Percentiles rank a stretch among this genome's conserved stretches.
phyloP scores from a whole-genome alignment of 805 yeast species.

The Metschnikowia drakensbergensis region DNA sequence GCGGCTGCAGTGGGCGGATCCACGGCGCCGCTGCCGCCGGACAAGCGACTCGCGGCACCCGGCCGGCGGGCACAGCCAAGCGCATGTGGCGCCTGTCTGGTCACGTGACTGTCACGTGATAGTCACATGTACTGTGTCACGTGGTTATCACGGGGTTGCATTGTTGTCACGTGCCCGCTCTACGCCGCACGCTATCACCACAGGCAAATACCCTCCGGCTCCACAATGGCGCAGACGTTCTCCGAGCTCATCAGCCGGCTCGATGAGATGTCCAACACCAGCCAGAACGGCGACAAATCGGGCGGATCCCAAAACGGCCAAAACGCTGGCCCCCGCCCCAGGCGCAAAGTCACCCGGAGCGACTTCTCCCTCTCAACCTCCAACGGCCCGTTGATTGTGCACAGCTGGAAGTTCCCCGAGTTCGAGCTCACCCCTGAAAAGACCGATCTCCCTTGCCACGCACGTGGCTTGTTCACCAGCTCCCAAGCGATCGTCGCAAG shows the following conservation, averaged over 20 bases:
- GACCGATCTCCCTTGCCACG: constrained; percentile 60
- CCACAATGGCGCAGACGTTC: constrained; percentile 12
- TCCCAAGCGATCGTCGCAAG: constrained; percentile 58
- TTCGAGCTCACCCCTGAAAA: constrained; percentile 72
- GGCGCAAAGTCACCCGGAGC: constrained; percentile 9
- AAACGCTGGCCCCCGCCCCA: not conserved
- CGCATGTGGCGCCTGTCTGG: too few relatives aligned
- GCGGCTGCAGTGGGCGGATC: too few relatives aligned
- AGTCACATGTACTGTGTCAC: too few relatives aligned
- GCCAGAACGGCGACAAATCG: constrained; percentile 5
- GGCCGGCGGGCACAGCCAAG: too few relatives aligned
- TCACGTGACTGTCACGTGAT: too few relatives aligned
- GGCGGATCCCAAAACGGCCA: not conserved
- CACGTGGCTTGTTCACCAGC: constrained; percentile 77
- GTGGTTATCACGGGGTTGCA: too few relatives aligned
- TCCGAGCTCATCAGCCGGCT: constrained; percentile 19
- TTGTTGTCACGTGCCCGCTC: too few relatives aligned
- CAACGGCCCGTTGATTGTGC: constrained; percentile 13
- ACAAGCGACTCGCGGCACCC: too few relatives aligned
- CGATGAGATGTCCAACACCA: constrained; percentile 11
- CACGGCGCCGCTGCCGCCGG: too few relatives aligned
- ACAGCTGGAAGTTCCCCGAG: constrained; percentile 80
- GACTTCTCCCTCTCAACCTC: constrained; percentile 16
- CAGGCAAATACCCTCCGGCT: too few relatives aligned
- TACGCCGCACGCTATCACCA: too few relatives aligned